phyloP scores from a whole-genome alignment of 331 rosid genomes.

The Arachis monticola region DNA sequence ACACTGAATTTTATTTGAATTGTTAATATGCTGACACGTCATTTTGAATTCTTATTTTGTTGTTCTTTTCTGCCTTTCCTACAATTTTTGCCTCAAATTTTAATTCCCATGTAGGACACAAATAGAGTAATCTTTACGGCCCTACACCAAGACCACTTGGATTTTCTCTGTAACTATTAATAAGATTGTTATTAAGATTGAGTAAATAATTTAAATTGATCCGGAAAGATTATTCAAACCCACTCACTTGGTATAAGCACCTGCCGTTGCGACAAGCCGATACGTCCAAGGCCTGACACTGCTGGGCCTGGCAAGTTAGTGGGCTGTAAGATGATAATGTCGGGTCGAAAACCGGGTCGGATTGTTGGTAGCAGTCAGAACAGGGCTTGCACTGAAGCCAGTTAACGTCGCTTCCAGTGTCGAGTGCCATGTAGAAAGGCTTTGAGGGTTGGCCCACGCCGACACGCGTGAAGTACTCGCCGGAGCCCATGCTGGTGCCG shows the following conservation, averaged over 20 bases:
- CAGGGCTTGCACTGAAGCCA: slow-evolving; percentile 97
- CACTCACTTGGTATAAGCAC: slow-evolving; percentile 63
- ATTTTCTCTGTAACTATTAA: no score
- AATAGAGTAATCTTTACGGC: background rate
- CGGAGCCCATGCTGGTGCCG: slow-evolving; percentile 73
- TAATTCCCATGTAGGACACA: background rate
- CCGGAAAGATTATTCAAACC: no score
- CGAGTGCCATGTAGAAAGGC: slow-evolving; percentile 75
- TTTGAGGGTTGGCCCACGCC: slow-evolving; percentile 72
- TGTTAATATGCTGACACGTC: slow-evolving; percentile 51
- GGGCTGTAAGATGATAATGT: slow-evolving; percentile 48
- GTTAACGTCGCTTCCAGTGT: slow-evolving; percentile 85
- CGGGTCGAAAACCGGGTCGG: slow-evolving; percentile 84
- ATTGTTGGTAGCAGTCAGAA: slow-evolving; percentile 79
- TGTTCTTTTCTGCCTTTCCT: background rate
- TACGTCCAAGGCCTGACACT: slow-evolving; percentile 53
- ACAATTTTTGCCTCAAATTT: background rate
- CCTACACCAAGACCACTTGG: no score
- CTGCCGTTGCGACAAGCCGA: slow-evolving; percentile 53
- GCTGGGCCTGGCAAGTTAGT: slow-evolving; percentile 59
- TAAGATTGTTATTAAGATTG: no score
- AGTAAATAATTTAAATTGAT: no score
- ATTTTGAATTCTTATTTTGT: background rate
- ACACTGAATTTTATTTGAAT: slow-evolving; percentile 24
- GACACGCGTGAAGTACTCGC: slow-evolving; percentile 82